phyloP scores from a whole-genome alignment of 352 stramenopile species.

The Globisporangium spinosum region DNA sequence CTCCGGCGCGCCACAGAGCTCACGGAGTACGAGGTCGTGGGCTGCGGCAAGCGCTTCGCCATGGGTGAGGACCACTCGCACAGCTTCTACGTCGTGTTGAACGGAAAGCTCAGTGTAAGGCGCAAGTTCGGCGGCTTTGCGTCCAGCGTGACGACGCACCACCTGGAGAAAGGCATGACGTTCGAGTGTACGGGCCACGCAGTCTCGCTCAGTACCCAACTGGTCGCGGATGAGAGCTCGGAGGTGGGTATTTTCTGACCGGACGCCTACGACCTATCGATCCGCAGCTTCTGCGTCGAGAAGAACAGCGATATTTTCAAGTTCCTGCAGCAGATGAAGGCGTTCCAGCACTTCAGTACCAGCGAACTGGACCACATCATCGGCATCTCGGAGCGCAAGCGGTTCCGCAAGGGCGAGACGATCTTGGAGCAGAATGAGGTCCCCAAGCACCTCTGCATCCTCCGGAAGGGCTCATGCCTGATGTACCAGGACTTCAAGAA shows the following conservation, averaged over 20 bases:
- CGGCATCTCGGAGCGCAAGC: conserved; percentile 65
- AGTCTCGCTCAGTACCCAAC: conserved; percentile 37
- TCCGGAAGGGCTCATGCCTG: conserved; percentile 63
- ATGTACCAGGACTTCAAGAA: conserved; percentile 65
- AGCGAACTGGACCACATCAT: conserved; percentile 68
- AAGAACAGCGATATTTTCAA: conserved; percentile 63
- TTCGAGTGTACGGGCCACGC: conserved; percentile 60
- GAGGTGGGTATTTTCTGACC: conserved; percentile 70
- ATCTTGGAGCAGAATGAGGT: conserved; percentile 63
- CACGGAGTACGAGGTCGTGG: conserved; percentile 70
- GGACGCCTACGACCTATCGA: conserved; percentile 46
- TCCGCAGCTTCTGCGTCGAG: conserved; percentile 50
- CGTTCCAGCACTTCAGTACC: conserved; percentile 53
- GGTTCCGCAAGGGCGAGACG: conserved; percentile 62
- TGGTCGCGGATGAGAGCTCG: conserved; percentile 64
- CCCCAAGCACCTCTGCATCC: conserved; percentile 43
- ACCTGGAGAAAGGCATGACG: conserved; percentile 47
- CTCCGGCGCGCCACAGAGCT: conserved; percentile 38
- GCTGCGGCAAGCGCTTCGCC: conserved; percentile 53
- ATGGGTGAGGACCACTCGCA: conserved; percentile 54
- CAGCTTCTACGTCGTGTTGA: conserved; percentile 66
- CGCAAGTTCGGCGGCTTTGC: conserved; percentile 57
- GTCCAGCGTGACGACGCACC: conserved; percentile 62
- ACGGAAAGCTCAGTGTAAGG: conserved; percentile 52
- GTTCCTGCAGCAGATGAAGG: conserved; percentile 65